These are phyloP conservation scores for Wickerhamiella musiphila DNA, from an alignment of 805 yeast species.

Conservation along the genomic window DNA sequence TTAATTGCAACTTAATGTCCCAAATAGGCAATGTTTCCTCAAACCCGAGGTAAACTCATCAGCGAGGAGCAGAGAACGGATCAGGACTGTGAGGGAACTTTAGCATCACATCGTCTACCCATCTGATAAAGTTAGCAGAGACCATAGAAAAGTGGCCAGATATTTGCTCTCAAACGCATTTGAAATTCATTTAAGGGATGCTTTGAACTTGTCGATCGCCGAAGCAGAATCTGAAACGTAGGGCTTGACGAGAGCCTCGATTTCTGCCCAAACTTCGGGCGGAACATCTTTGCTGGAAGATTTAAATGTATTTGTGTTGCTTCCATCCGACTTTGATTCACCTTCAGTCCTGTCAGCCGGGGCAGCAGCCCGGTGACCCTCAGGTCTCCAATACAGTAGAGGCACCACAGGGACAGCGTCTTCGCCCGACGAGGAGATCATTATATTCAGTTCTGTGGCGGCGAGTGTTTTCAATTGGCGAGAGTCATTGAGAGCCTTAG, in stretches of 20 bases:
- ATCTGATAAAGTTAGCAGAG: no score
- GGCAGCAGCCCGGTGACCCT: not conserved
- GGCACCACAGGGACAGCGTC: constrained; percentile 9
- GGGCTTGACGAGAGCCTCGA: constrained; percentile 7
- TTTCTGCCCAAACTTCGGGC: constrained; percentile 11
- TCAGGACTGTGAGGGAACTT: no score
- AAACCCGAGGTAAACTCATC: no score
- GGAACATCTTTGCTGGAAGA: constrained; percentile 8
- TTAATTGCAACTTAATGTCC: no score
- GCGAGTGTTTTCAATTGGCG: constrained; percentile 11
- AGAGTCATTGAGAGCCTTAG: constrained; percentile 13
- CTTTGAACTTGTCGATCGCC: no score
- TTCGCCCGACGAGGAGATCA: constrained; percentile 6
- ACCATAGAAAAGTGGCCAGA: no score
- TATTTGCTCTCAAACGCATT: no score
- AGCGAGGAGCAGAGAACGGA: no score
- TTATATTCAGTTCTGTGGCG: constrained; percentile 11
- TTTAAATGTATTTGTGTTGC: no score
- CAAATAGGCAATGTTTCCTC: no score
- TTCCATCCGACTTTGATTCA: not conserved
- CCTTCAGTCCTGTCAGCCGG: not conserved
- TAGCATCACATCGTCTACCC: no score
- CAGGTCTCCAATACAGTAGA: constrained; percentile 12
- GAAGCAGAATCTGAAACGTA: constrained; percentile 11
- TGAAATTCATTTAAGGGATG: no score